Base-by-base conservation (phyloP, 768 basidiomycete genomes). In the Solioccasus polychromus region DNA sequence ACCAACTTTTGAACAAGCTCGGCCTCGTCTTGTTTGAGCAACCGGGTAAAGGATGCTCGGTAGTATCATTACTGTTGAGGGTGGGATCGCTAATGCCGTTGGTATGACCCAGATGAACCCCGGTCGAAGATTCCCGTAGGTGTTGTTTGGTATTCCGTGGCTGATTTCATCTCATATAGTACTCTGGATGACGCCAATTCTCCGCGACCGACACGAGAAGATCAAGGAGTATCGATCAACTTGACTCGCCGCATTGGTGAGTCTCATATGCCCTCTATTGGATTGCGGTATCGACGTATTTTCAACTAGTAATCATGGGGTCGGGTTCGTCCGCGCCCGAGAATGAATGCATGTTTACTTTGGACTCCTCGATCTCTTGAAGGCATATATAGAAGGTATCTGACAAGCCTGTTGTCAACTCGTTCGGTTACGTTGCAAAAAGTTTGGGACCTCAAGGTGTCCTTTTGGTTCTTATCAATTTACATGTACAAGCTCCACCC, bases 331-430 rank as follows among this genome's bases (percentile, higher is more conserved):
- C 0, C 94, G 96, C 14, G 95, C 96, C 9, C 83, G 96, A 59
- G 96, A 99, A 69, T 98, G 95, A 96, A 99, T 99, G 96, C 87
- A 95, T 62, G 98, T 99, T 62, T 98, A 96, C 65, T 98, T 99
- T 68, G 96, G 98, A 63, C 71, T 99, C 26, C 79, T 99, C 39
- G 96, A 98, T 61, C 76, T 99, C 20, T 78, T 98, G 59, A 98
- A 98, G 66, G 96, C 96, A 8, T 95, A 99, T 74, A 99, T 98
- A 74, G 97, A 97, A 69, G 95, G 89, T 34, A 99, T 98, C 61
- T 88, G 96, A 43, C 91, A 94, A 62, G 96, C 95, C 96, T 1
- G 95, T 95, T 18, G 96, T 98, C 71, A 97, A 99, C 73, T 96
- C 95, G 1, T 99, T 99, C 57, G 96, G 96, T 59, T 99, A 99